These are phyloP conservation scores for Aspergillus vadensis DNA, from an alignment of 2,329 filamentous ascomycete species.

Conservation along the genomic window DNA sequence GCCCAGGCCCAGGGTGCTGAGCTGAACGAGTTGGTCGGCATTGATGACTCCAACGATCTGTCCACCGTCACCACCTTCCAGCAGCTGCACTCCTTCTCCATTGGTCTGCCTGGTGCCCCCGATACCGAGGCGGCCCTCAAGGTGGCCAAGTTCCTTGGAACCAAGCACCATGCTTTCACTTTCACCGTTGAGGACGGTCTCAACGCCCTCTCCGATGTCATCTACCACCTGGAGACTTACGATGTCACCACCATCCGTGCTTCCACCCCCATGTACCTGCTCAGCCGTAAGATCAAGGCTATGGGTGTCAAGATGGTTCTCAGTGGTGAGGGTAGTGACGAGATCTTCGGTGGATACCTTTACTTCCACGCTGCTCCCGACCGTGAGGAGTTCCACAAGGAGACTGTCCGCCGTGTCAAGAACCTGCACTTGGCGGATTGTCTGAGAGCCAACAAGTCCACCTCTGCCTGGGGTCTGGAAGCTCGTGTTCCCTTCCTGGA, in stretches of 20 bases:
- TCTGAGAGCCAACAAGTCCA: conserved; percentile 98
- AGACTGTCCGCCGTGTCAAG: conserved; percentile 92
- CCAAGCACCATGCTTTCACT: conserved; percentile 96
- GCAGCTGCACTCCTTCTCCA: conserved; percentile 98
- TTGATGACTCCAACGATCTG: conserved; percentile 88
- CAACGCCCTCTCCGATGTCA: conserved; percentile 94
- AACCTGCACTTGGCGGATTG: conserved; percentile 97
- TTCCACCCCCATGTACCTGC: conserved; percentile 96
- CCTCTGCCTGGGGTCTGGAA: conserved; percentile 95
- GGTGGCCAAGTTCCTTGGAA: conserved; percentile 94
- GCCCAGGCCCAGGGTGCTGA: conserved; percentile 45
- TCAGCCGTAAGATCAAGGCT: conserved; percentile 98
- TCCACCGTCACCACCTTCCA: conserved; percentile 89
- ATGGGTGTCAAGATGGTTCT: conserved; percentile 99
- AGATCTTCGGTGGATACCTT: conserved; percentile 97
- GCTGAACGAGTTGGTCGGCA: conserved; percentile 73
- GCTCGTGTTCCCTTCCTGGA: conserved; percentile 97
- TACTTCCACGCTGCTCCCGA: conserved; percentile 96
- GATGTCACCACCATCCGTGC: conserved; percentile 98
- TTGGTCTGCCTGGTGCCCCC: conserved; percentile 88
- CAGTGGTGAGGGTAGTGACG: conserved; percentile 93
- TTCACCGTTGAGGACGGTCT: conserved; percentile 98
- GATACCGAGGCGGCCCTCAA: conserved; percentile 90
- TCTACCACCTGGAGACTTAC: conserved; percentile 96
- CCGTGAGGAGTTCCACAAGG: conserved; percentile 90